Conservation (phyloP, 1,284 basidiomycete species). For the Boletus subluridellus region DNA sequence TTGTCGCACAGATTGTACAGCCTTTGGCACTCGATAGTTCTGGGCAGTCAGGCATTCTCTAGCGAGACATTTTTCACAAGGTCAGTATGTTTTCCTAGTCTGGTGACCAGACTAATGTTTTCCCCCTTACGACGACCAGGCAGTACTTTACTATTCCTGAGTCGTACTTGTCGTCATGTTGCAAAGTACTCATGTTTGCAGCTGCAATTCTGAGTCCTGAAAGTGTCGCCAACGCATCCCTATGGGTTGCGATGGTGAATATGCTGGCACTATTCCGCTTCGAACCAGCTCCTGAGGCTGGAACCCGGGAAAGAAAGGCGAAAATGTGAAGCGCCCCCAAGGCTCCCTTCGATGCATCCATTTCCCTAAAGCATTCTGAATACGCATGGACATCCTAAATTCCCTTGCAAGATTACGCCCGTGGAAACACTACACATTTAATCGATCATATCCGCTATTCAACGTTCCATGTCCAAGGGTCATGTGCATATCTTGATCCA, state of each 20-base stretch:
- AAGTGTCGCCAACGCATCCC: slow-evolving; percentile 35
- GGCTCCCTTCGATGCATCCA: no score
- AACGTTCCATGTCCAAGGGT: not conserved
- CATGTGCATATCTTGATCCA: not conserved
- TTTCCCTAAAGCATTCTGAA: not conserved
- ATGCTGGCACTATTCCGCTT: slow-evolving; percentile 13
- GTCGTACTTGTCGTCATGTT: not conserved
- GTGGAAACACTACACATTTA: not conserved
- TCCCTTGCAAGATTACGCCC: slow-evolving; percentile 6
- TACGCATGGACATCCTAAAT: slow-evolving; percentile 8
- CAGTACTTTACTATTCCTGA: not conserved
- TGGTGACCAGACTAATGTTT: not conserved
- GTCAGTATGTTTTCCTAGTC: not conserved
- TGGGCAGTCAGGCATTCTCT: not conserved
- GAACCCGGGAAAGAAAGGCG: slow-evolving; percentile 5
- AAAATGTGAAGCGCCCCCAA: slow-evolving; percentile 1
- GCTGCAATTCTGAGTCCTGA: no score
- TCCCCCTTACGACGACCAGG: not conserved
- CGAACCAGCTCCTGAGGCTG: not conserved
- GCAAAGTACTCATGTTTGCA: no score
- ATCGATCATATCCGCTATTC: not conserved
- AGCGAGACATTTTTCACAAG: not conserved
- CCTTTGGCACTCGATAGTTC: not conserved
- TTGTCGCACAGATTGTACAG: not conserved
- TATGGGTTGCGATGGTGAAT: slow-evolving; percentile 12